Evolutionary conservation across 192 early-diverging fungal species (phyloP).

Genomic region (Coemansia sp.): DNA sequence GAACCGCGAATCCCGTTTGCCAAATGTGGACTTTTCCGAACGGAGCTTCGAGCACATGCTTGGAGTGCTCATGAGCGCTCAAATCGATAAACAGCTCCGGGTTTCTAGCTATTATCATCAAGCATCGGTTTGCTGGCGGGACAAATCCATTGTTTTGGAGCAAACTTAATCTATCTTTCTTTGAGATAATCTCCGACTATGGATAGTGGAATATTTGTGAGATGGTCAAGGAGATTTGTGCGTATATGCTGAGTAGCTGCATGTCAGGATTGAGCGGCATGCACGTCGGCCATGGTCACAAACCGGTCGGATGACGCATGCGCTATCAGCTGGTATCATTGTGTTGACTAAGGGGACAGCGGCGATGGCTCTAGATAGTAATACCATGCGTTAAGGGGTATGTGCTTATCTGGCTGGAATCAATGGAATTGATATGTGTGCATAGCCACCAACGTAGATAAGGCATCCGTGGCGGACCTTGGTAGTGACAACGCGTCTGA

Average conservation of each 20-base stretch:
- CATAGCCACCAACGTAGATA: neutral
- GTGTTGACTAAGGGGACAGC: neutral
- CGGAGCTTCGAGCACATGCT: neutral
- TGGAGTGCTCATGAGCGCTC: neutral
- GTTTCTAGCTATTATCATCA: neutral
- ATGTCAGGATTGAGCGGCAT: neutral
- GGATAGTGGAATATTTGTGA: neutral
- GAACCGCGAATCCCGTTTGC: neutral
- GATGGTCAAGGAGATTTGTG: neutral
- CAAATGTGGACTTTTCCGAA: neutral
- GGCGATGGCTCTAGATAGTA: neutral
- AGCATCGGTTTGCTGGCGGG: neutral
- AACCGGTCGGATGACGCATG: constrained; percentile 1
- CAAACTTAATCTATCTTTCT: neutral
- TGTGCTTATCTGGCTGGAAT: neutral
- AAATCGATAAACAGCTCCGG: neutral
- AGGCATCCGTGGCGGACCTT: neutral
- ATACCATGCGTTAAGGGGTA: neutral
- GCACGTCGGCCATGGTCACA: neutral
- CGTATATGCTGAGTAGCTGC: neutral
- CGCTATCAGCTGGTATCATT: neutral
- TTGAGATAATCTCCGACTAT: neutral
- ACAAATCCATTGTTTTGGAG: neutral
- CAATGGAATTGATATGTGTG: neutral
- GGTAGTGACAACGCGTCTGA: neutral